These are phyloP conservation scores for Rhododendron vialii DNA, from an alignment of 148 eudicot species.

Conservation along the genomic window DNA sequence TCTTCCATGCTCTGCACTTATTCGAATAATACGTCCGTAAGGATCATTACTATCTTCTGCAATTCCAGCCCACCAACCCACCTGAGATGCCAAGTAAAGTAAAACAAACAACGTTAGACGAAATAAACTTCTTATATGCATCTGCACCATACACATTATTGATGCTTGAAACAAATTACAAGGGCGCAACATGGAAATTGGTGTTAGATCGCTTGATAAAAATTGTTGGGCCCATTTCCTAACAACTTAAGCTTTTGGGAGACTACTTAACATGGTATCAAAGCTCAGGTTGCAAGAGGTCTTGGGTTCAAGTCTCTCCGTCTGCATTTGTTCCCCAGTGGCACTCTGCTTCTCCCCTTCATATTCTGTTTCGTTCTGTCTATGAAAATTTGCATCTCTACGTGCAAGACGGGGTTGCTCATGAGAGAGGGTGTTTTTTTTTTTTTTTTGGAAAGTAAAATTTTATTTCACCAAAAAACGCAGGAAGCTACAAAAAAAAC, in stretches of 20 bases:
- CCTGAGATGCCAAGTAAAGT: conserved; percentile 36
- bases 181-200: background rate
- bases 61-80: conserved; percentile 99
- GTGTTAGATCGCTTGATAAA: background rate
- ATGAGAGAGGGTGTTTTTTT: background rate
- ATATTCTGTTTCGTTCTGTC: background rate
- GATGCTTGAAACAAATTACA: background rate
- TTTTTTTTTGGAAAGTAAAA: too few relatives aligned
- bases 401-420: background rate
- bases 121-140: background rate
- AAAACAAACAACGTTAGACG: background rate
- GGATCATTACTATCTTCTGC: conserved; percentile 70
- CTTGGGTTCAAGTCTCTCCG: background rate
- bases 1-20: conserved; percentile 97
- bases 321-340: background rate
- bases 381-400: background rate
- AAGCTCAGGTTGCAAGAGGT: background rate
- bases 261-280: background rate
- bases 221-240: background rate
- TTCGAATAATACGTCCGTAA: conserved; percentile 82
- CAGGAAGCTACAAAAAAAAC: too few relatives aligned
- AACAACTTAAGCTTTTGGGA: background rate
- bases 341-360: background rate
- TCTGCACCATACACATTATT: background rate
- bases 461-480: too few relatives aligned